A percentile compares a stretch with the other conserved stretches of the same genome.
phyloP scores from a whole-genome alignment of 805 yeast species.

The Cyberlindnera euphorbiiphila region DNA sequence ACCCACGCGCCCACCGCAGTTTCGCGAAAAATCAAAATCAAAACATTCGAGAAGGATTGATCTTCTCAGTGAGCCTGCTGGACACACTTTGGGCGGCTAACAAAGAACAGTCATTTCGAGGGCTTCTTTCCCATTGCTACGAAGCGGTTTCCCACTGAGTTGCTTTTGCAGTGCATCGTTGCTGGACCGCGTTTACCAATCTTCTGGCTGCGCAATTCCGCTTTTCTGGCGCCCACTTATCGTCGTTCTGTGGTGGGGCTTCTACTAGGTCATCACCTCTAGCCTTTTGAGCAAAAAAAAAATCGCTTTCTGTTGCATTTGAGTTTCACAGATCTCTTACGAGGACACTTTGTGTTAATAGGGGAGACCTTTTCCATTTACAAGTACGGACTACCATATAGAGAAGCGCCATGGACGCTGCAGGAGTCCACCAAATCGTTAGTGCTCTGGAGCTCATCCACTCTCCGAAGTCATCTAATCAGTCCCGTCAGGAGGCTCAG shows the following conservation, averaged over 20 bases:
- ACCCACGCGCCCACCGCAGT: no score
- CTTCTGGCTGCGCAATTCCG: no score
- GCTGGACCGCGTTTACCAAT: no score
- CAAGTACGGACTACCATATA: not conserved
- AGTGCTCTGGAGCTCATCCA: conserved; percentile 75
- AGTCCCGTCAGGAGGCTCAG: conserved; percentile 53
- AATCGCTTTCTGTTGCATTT: no score
- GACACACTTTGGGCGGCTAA: not conserved
- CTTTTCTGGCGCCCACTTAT: no score
- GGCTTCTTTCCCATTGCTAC: no score
- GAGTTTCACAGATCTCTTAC: no score
- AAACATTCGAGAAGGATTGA: conserved; percentile 4
- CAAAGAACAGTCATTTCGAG: not conserved
- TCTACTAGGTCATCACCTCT: no score
- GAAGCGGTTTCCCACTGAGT: no score
- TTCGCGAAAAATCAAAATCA: conserved; percentile 9
- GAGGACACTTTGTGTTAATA: not conserved
- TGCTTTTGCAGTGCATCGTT: no score
- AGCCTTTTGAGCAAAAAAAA: no score
- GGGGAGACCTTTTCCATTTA: not conserved
- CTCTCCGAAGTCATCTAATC: conserved; percentile 58
- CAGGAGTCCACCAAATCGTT: conserved; percentile 70
- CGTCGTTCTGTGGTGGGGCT: no score
- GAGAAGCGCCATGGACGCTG: conserved; percentile 47
- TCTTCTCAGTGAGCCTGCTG: not conserved